These are phyloP conservation scores for Exophiala xenobiotica DNA, from an alignment of 2,329 filamentous ascomycete species.

Conservation along the genomic window DNA sequence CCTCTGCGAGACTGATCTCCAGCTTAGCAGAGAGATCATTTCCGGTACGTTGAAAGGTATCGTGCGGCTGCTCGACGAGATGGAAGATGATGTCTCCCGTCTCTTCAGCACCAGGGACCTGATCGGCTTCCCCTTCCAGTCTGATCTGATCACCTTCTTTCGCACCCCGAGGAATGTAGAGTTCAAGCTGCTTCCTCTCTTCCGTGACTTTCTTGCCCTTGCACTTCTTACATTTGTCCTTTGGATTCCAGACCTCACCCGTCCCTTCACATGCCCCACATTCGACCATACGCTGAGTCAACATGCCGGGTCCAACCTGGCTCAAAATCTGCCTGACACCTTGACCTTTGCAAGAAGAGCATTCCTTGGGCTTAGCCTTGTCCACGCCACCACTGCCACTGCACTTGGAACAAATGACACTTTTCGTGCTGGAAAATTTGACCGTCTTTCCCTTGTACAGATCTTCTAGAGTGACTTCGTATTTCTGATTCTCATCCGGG, in stretches of 20 bases:
- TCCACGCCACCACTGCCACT: conserved; percentile 89
- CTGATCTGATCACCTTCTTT: conserved; percentile 83
- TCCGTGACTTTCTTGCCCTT: conserved; percentile 85
- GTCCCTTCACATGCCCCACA: conserved; percentile 82
- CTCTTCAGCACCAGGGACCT: conserved; percentile 74
- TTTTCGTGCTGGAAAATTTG: conserved; percentile 93
- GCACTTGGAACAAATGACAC: conserved; percentile 82
- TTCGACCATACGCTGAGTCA: conserved; percentile 73
- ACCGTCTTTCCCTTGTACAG: conserved; percentile 98
- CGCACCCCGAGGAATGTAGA: conserved; percentile 66
- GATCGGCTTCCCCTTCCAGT: conserved; percentile 90
- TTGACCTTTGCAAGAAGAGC: conserved; percentile 78
- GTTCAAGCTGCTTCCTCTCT: conserved; percentile 90
- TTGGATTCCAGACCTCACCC: conserved; percentile 88
- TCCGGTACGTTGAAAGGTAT: conserved; percentile 77
- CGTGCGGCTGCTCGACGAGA: conserved; percentile 76
- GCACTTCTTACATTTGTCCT: conserved; percentile 98
- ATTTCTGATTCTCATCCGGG: conserved; percentile 82
- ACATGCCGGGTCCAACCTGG: conserved; percentile 81
- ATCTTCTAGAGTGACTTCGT: conserved; percentile 88
- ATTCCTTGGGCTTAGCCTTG: conserved; percentile 79
- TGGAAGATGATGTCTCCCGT: conserved; percentile 94
- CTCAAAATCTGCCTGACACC: conserved; percentile 74
- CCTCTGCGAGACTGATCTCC: conserved; percentile 76
- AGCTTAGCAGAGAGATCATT: conserved; percentile 81